These are phyloP conservation scores for Ceratobasidium sp. DNA, from an alignment of 1,284 basidiomycete genomes.

Conservation along the genomic window DNA sequence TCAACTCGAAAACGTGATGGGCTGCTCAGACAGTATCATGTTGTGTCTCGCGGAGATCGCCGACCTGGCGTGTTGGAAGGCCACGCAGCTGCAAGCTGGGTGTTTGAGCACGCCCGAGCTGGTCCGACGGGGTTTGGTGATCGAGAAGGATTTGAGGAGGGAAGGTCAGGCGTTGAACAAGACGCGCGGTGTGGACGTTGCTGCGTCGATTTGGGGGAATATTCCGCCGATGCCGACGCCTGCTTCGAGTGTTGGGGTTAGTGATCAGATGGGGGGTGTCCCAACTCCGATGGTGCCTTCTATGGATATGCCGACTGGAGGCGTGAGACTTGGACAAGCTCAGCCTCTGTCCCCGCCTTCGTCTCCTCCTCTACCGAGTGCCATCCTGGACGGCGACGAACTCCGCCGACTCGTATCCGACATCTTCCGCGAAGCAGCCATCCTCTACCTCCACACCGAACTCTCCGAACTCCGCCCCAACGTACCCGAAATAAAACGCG, in stretches of 20 bases:
- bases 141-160: conserved; percentile 46
- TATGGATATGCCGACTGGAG: conserved; percentile 11
- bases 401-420: conserved; percentile 64
- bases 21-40: conserved; percentile 78
- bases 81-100: conserved; percentile 68
- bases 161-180: conserved; percentile 21
- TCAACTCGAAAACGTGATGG: conserved; percentile 62
- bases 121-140: conserved; percentile 55
- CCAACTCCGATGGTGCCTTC: background rate
- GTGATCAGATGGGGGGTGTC: too few species aligned
- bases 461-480: conserved; percentile 75
- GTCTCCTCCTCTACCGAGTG: conserved; percentile 42
- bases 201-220: conserved; percentile 28
- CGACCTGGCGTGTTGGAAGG: conserved; percentile 81
- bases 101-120: conserved; percentile 78
- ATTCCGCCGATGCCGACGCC: conserved; percentile 32
- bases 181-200: background rate
- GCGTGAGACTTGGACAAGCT: background rate
- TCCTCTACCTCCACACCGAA: conserved; percentile 78
- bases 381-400: conserved; percentile 14
- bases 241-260: background rate
- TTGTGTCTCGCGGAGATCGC: conserved; percentile 80
- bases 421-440: conserved; percentile 75
- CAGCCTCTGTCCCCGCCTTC: conserved; percentile 39
- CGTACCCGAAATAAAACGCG: conserved; percentile 72